Evolutionary conservation across 495 filamentous ascomycete genomes (phyloP).

Genomic region (Clohesyomyces aquaticus): DNA sequence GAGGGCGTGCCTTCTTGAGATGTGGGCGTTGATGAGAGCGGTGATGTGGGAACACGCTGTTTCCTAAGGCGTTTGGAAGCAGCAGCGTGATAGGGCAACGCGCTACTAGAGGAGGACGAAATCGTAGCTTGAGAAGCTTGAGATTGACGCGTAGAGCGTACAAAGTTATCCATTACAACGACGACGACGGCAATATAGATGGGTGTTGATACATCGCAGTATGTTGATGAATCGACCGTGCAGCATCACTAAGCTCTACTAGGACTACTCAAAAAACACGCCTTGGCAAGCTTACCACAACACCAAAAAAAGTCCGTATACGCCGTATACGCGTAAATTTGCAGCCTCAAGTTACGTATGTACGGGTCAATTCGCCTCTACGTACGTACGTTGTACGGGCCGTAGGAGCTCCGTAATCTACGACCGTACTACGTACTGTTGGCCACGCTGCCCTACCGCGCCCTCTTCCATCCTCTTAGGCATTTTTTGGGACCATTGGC

Average conservation of each 20-base stretch:
- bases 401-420: neutral
- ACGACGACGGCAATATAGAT: conserved; percentile 5
- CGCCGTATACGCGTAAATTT: conserved; percentile 3
- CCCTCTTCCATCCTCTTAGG: conserved; percentile 17
- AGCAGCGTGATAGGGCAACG: neutral
- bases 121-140: neutral
- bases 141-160: conserved; percentile 5
- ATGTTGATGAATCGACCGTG: conserved; percentile 6
- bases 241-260: conserved; percentile 2
- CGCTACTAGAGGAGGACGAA: neutral
- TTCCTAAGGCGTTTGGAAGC: conserved; percentile 4
- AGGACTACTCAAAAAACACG: conserved; percentile 3
- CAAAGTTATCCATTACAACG: conserved; percentile 6
- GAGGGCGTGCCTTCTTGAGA: conserved; percentile 3
- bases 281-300: conserved; percentile 4
- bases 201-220: neutral
- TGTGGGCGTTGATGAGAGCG: neutral
- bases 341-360: conserved; percentile 4
- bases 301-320: conserved; percentile 5
- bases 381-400: conserved; percentile 1
- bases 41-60: neutral
- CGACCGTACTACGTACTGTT: conserved; percentile 3
- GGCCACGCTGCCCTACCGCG: conserved; percentile 16
- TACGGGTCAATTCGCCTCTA: neutral
- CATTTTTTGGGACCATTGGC: conserved; percentile 16